A percentile compares a stretch with the other conserved stretches of the same genome.
These are phyloP conservation scores for Ogataea pilisensis DNA, from an alignment of 805 yeast species.

Conservation along the genomic window DNA sequence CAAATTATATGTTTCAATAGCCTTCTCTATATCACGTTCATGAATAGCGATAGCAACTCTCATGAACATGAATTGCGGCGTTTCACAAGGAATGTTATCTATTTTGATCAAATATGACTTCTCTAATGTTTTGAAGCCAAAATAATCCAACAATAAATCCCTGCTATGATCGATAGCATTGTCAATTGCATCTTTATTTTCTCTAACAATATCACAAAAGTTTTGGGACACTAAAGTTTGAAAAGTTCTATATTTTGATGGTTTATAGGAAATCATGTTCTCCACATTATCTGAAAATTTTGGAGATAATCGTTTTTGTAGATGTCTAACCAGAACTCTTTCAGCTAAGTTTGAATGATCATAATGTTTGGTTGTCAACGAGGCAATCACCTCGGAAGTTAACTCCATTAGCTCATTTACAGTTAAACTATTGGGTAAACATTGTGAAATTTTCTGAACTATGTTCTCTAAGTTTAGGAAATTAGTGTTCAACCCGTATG, in stretches of 20 bases:
- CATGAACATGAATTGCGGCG: conserved; percentile 88
- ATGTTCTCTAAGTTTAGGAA: conserved; percentile 44
- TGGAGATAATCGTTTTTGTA: conserved; percentile 80
- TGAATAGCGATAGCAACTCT: conserved; percentile 93
- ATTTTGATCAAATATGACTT: conserved; percentile 75
- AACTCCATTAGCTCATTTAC: conserved; percentile 35
- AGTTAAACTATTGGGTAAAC: conserved; percentile 46
- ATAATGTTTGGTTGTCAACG: conserved; percentile 91
- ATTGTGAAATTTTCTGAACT: conserved; percentile 43
- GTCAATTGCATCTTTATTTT: conserved; percentile 58
- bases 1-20: conserved; percentile 75
- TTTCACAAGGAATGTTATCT: conserved; percentile 69
- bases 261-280: conserved; percentile 62
- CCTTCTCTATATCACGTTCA: conserved; percentile 58
- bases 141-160: conserved; percentile 75
- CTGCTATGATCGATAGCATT: conserved; percentile 65
- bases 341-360: conserved; percentile 92
- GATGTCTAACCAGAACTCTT: conserved; percentile 76
- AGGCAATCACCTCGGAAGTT: conserved; percentile 93
- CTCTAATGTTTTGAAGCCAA: conserved; percentile 90
- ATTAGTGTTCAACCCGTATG: conserved; percentile 35
- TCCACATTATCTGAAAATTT: conserved; percentile 69
- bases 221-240: conserved; percentile 61
- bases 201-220: conserved; percentile 52
- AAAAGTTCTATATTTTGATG: conserved; percentile 64